These are phyloP conservation scores for Luvunga scandens DNA, from an alignment of 345 rosid genomes.

Conservation along the genomic window DNA sequence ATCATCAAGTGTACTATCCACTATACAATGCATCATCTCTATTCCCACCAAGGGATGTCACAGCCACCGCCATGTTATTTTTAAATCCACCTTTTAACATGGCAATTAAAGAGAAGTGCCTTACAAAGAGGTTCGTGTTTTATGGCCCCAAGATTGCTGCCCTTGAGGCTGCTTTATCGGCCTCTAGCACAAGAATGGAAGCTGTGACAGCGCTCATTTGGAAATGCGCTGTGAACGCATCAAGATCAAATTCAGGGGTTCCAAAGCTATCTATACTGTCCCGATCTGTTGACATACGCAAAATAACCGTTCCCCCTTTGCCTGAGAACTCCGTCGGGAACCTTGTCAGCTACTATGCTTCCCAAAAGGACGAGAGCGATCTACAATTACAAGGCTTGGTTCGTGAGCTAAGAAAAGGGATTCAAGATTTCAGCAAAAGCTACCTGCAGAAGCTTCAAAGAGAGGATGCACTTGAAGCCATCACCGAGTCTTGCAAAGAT, in stretches of 20 bases:
- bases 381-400: conserved; percentile 24
- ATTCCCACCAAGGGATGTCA: background rate
- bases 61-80: background rate
- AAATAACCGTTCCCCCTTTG: conserved; percentile 8
- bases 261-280: background rate
- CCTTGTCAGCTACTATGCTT: background rate
- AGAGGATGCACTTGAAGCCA: background rate
- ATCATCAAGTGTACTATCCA: background rate
- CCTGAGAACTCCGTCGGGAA: conserved; percentile 13
- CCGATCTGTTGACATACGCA: conserved; percentile 10
- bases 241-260: background rate
- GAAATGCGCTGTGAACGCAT: conserved; percentile 9
- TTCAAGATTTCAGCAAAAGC: background rate
- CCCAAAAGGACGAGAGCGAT: background rate
- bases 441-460: conserved; percentile 10
- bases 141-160: background rate
- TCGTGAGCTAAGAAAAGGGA: conserved; percentile 15
- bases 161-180: conserved; percentile 1
- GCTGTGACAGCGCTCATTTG: conserved; percentile 27
- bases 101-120: background rate
- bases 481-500: conserved; percentile 7
- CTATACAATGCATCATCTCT: background rate
- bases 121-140: conserved; percentile 22
- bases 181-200: conserved; percentile 1
- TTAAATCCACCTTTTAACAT: background rate